Percentiles rank a stretch among this genome's conserved stretches.
These are phyloP conservation scores for Solanum okadae DNA, from an alignment of 257 asterid genomes.

Conservation along the genomic window DNA sequence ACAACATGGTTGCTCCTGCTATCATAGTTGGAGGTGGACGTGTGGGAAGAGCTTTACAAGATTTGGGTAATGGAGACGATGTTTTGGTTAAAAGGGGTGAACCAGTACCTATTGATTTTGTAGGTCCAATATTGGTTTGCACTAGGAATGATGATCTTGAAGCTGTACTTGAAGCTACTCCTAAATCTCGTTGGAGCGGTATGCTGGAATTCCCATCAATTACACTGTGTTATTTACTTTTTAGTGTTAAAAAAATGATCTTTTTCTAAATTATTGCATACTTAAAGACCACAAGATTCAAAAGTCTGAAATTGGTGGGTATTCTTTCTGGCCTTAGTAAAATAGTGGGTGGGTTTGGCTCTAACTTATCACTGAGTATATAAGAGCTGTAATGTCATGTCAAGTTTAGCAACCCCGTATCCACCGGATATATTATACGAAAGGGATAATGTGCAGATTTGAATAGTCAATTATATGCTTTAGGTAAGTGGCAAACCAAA, in stretches of 20 bases:
- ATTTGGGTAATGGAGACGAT: conserved; percentile 82
- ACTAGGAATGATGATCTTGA: conserved; percentile 92
- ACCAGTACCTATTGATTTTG: conserved; percentile 65
- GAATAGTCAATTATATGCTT: background rate
- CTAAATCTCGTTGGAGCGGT: conserved; percentile 91
- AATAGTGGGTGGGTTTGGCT: background rate
- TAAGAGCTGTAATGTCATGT: background rate
- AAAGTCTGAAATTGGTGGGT: background rate
- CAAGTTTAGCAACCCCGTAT: background rate
- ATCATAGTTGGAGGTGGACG: conserved; percentile 96
- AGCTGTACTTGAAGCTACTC: conserved; percentile 79
- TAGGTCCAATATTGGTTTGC: conserved; percentile 84
- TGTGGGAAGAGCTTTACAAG: conserved; percentile 83
- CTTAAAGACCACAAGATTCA: background rate
- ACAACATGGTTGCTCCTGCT: conserved; percentile 61
- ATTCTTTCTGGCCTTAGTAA: background rate
- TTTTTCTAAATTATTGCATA: background rate
- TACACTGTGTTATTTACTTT: background rate
- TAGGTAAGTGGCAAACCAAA: background rate
- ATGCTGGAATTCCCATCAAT: conserved; percentile 1
- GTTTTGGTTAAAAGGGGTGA: conserved; percentile 78
- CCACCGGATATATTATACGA: background rate
- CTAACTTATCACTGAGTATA: background rate
- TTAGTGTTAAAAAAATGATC: background rate
- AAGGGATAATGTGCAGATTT: background rate